Evolutionary conservation across 1,139 yeast species (phyloP).

Genomic region (Sugiyamaella japonica): DNA sequence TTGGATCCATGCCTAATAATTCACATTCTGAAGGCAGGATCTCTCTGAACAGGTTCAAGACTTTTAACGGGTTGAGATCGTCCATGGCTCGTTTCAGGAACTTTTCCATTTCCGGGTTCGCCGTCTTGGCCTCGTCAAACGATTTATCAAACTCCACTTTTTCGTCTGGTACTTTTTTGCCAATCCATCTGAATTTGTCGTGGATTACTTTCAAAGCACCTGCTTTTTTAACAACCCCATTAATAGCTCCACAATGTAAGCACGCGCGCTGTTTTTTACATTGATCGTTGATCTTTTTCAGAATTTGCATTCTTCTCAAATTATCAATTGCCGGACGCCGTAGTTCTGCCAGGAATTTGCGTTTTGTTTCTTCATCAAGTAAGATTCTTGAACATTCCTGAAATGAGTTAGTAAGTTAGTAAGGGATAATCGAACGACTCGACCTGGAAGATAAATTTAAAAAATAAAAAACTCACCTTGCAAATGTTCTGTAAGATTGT

Average conservation of each 20-base stretch:
- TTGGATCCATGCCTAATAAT: constrained; percentile 83
- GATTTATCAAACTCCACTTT: constrained; percentile 73
- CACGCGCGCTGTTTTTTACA: constrained; percentile 95
- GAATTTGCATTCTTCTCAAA: constrained; percentile 82
- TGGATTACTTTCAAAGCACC: constrained; percentile 95
- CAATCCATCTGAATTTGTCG: constrained; percentile 94
- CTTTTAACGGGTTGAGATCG: constrained; percentile 91
- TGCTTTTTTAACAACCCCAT: constrained; percentile 97
- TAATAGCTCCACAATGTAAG: constrained; percentile 77
- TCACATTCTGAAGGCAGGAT: constrained; percentile 88
- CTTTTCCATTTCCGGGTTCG: constrained; percentile 85
- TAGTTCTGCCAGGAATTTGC: constrained; percentile 69
- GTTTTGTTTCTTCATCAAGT: constrained; percentile 68
- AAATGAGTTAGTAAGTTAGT: background rate
- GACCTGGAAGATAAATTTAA: no score
- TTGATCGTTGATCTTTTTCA: constrained; percentile 82
- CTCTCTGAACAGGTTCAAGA: constrained; percentile 81
- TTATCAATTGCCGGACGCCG: constrained; percentile 90
- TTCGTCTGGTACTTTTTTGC: constrained; percentile 85
- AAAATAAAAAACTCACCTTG: constrained; percentile 44
- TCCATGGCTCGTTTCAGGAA: constrained; percentile 86
- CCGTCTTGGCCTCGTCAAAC: constrained; percentile 69
- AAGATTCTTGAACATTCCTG: constrained; percentile 77
- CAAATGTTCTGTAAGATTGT: constrained; percentile 89
- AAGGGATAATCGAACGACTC: background rate